Base-by-base conservation (phyloP, 2,329 filamentous ascomycete genomes). In the Talaromyces sp. region DNA sequence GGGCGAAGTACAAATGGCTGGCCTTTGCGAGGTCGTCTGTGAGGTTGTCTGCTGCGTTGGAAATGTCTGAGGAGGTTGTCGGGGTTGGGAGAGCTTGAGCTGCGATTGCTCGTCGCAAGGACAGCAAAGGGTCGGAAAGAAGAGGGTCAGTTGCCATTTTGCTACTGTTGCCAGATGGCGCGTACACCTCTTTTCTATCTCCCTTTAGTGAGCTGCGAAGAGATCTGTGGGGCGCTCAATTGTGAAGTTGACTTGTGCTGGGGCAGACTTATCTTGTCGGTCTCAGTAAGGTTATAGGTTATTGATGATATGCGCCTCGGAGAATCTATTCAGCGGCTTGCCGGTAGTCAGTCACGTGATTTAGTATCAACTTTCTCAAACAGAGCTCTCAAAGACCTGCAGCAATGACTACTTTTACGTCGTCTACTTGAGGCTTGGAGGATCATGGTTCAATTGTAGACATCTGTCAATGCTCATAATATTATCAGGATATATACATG, bases 61-160 rank as follows among this genome's bases (percentile, higher is more conserved):
- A 82, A 64, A 77, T 74, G 71, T 92, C 88, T 70, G 87, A 80
- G 63, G 88, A 90, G 64, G 87, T 89, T 65, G 90, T 91, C 50
- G 93, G 91, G 63, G 91, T 85, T 65, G 93, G 90, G 60, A 88
- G 79, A 72, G 84, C 86, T 71, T 84, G 85, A 65, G 87, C 85
- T 63, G 90, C 87, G 79, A 98, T 95, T 69, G 91, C 89, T 75
- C 90, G 88, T 74, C 93, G 91, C 71, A 98, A 85, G 68, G 95
- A 88, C 69, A 93, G 84, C 69, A 98, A 88, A 60, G 93, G 88
- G 75, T 98, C 93, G 69, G 87, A 84, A 68, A 76, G 75, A 62
- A 74, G 70, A 31, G 77, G 74, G 70, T 88, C 86, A 71, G 80
- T 78, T 62, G 84, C 75, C 70, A 87, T 83, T 90, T 43, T 41